These are phyloP conservation scores for Phlyctochytrium bullatum DNA, from an alignment of 192 early-diverging fungal species.

Conservation along the genomic window DNA sequence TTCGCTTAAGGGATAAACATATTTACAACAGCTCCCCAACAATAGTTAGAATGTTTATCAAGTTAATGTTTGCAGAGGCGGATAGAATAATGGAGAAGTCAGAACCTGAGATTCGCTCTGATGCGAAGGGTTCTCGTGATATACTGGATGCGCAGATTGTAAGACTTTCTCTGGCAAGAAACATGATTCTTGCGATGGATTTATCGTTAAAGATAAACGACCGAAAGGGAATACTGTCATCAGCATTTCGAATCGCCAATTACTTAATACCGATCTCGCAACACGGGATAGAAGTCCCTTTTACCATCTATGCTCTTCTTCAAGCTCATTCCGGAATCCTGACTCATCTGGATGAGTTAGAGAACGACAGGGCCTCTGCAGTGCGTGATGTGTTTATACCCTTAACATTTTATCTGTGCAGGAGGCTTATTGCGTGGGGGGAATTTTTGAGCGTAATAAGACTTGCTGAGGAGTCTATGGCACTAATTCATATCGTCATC, in stretches of 20 bases:
- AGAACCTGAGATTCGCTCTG: conserved; percentile 24
- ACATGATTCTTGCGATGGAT: conserved; percentile 32
- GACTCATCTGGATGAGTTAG: conserved; percentile 22
- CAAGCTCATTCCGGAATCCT: conserved; percentile 25
- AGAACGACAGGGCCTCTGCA: conserved; percentile 18
- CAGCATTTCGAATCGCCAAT: conserved; percentile 18
- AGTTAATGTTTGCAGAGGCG: conserved; percentile 23
- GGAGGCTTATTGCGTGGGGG: conserved; percentile 7
- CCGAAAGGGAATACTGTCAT: conserved; percentile 15
- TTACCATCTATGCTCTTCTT: conserved; percentile 23
- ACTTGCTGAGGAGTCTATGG: conserved; percentile 28
- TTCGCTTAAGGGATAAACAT: conserved; percentile 6
- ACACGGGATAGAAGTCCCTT: conserved; percentile 17
- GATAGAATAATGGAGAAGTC: conserved; percentile 22
- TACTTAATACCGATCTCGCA: conserved; percentile 26
- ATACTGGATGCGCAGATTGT: conserved; percentile 18
- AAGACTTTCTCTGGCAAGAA: conserved; percentile 13
- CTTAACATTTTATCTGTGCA: conserved; percentile 16
- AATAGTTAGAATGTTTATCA: conserved; percentile 21
- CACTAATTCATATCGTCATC: conserved; percentile 19
- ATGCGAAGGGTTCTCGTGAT: conserved; percentile 25
- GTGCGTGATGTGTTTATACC: conserved; percentile 29
- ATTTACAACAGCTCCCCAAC: conserved; percentile 18
- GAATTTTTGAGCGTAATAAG: conserved; percentile 9
- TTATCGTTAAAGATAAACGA: conserved; percentile 26